Percentiles rank a stretch among this genome's conserved stretches.
Evolutionary conservation across 2,329 filamentous ascomycete species (phyloP).

Genomic region (Exserohilum turcica): DNA sequence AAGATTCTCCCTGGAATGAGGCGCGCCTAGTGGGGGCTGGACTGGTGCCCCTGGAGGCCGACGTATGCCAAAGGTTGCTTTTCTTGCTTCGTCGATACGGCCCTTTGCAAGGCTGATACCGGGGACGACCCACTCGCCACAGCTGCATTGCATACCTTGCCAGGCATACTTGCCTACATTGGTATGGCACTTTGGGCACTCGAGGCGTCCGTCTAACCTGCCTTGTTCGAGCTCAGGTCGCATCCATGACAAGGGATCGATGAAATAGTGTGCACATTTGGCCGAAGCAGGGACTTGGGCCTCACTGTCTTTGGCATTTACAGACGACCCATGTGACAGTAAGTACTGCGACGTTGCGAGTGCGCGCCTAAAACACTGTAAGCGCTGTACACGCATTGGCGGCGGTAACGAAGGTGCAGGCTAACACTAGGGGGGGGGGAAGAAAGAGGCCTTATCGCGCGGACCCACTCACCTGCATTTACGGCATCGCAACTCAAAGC

Average conservation of each 20-base stretch:
- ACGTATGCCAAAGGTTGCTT: slow-evolving; percentile 38
- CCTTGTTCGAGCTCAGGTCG: slow-evolving; percentile 80
- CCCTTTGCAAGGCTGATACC: slow-evolving; percentile 85
- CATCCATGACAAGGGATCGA: slow-evolving; percentile 97
- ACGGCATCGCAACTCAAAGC: slow-evolving; percentile 77
- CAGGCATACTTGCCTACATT: slow-evolving; percentile 93
- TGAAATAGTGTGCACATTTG: slow-evolving; percentile 81
- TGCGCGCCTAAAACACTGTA: slow-evolving; percentile 54
- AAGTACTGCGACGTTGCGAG: slow-evolving; percentile 72
- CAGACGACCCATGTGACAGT: slow-evolving; percentile 61
- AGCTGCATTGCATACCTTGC: slow-evolving; percentile 93
- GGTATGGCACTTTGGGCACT: slow-evolving; percentile 83
- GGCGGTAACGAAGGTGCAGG: slow-evolving; percentile 11
- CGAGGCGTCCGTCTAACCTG: slow-evolving; percentile 79
- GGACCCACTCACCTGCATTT: slow-evolving; percentile 73
- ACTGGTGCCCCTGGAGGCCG: slow-evolving; percentile 37
- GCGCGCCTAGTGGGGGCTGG: slow-evolving; percentile 10
- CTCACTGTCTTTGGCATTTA: slow-evolving; percentile 16
- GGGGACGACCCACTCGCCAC: slow-evolving; percentile 86
- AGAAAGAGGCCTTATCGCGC: slow-evolving; percentile 4
- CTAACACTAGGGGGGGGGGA: slow-evolving; percentile 15
- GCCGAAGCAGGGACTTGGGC: slow-evolving; percentile 12
- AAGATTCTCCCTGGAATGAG: slow-evolving; percentile 15
- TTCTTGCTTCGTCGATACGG: slow-evolving; percentile 73
- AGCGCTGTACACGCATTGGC: slow-evolving; percentile 26